These are phyloP conservation scores for Cyberlindnera veronae DNA, from an alignment of 805 yeast species.

Conservation along the genomic window DNA sequence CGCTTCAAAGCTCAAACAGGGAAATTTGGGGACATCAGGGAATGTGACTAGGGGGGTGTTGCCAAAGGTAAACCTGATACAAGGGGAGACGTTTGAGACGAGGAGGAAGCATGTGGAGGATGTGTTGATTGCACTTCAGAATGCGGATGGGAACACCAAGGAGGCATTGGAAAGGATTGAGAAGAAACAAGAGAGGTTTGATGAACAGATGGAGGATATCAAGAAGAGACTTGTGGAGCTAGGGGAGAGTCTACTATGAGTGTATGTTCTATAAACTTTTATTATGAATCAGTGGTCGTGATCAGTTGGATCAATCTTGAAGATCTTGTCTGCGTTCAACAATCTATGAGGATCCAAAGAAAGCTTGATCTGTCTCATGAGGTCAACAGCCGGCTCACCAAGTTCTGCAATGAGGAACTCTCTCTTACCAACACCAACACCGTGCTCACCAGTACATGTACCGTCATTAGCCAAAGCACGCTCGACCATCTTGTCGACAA, in stretches of 20 bases:
- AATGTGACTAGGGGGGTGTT: background rate
- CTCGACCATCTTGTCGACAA: conserved; percentile 60
- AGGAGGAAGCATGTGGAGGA: conserved; percentile 3
- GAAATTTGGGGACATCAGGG: conserved; percentile 1
- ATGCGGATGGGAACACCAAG: background rate
- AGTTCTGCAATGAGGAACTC: conserved; percentile 57
- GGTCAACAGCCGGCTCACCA: conserved; percentile 61
- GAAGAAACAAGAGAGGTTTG: conserved; percentile 1
- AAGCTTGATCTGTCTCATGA: conserved; percentile 71
- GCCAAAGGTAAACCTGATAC: conserved; percentile 8
- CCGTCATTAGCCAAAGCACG: conserved; percentile 71
- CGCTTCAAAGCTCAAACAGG: conserved; percentile 16
- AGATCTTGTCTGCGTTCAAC: conserved; percentile 76
- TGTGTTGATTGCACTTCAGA: background rate
- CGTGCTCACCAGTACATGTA: conserved; percentile 86
- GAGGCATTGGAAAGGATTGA: conserved; percentile 1
- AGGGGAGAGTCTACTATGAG: background rate
- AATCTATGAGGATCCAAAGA: conserved; percentile 72
- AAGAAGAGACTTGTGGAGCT: conserved; percentile 3
- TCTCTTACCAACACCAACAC: conserved; percentile 78
- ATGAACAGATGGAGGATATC: conserved; percentile 1
- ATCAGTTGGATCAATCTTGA: conserved; percentile 60
- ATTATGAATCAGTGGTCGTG: conserved; percentile 9
- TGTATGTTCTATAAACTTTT: background rate
- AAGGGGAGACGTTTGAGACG: conserved; percentile 6